Evolutionary conservation across 345 rosid genomes (phyloP), one percentile per base, ranked within the genome.

Genomic region (Jatropha curcas): DNA sequence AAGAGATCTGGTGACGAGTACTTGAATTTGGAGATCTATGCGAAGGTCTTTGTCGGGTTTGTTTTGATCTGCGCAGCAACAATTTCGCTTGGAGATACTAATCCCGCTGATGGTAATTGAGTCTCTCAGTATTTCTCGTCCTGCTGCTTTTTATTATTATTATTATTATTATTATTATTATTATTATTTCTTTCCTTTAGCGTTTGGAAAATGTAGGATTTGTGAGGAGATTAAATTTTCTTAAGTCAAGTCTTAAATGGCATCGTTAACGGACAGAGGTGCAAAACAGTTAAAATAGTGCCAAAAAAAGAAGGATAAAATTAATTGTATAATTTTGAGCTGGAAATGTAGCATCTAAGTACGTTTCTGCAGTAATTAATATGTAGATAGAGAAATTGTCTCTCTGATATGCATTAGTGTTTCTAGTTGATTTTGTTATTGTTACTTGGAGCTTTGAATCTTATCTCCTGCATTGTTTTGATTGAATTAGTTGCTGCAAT

Each of bases 401-500:
- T 46, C 5, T 24, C 41, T 43, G 55, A 25, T 16, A 24, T 48
- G 12, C 20, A 7, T 22, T 46, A 31, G 19, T 14, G 19, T 50
- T 41, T 6, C 27, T 60, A 6, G 9, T 48, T 53, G 33, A 11
- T 69, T 50, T 71, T 67, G 66, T 55, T 56, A 31, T 48, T 19
- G 22, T 50, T 65, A 14, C 45, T 1, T 69, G 48, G 63, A 79
- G 45, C 45, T 50, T 39, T 73, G 70, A 53, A 48, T 57, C 82
- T 74, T 63, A 76, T 52, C 37, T 13, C 70, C 53, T 83, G 80
- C 83, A 71, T 84, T 82, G 76, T 31, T 87, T 72, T 80, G 67
- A 77, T 84, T 74, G 77, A 70, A 71, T 69, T 81, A 96, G 99
- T 93, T 81, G 82, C 96, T 60, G 99, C 97, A 1, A 91, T 96